Evolutionary conservation across 495 filamentous ascomycete genomes (phyloP), one percentile per base, ranked within the genome.

Genomic region (Aspergillus ostianus): DNA sequence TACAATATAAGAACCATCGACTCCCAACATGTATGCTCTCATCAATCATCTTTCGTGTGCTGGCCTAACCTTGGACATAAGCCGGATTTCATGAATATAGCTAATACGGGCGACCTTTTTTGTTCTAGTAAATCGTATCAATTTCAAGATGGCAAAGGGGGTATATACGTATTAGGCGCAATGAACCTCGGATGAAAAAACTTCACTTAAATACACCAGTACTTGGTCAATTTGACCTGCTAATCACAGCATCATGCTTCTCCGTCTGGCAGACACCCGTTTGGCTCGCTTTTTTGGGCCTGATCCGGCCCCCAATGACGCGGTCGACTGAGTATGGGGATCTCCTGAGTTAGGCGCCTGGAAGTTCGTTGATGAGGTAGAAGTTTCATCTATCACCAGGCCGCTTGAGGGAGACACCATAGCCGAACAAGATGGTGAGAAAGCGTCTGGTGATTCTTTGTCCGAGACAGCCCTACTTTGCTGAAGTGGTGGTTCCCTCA

Each of bases 191-290:
- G 55, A 19, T 45, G 23, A 45, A 58, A 58, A 29, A 63, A 58
- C 3, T 50, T 45, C 45, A 56, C 47, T 47, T 60, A 64, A 45
- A 61, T 61, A 55, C 51, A 47, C 19, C 15, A 57, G 56, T 27
- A 57, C 19, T 58, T 55, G 48, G 51, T 61, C 49, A 49, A 61
- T 19, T 20, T 48, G 45, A 53, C 56, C 32, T 36, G 46, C 13
- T 41, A 13, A 41, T 73, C 59, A 83, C 50, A 84, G 62, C 76
- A 84, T 79, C 80, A 82, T 84, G 57, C 81, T 84, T 64, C 70
- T 77, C 59, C 81, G 72, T 51, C 81, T 66, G 36, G 75, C 70
- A 23, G 74, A 73, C 27, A 73, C 68, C 27, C 79, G 65, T 30
- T 73, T 72, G 15, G 67, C 67, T 8, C 74, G 70, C 44, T 63